Conservation (phyloP, 805 yeast genomes). For the Candida orba region DNA sequence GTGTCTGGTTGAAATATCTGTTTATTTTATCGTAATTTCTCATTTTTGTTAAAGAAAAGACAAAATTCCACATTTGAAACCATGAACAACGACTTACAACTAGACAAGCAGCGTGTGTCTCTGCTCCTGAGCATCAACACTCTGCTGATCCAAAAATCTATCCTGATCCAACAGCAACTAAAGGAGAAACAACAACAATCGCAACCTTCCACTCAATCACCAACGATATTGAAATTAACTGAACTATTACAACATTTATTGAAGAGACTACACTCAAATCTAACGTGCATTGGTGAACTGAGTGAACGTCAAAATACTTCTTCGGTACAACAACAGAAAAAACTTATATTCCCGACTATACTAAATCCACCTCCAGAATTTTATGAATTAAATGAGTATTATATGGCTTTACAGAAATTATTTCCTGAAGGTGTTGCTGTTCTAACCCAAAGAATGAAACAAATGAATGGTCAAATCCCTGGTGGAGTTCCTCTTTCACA, state of each 20-base stretch:
- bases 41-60: too few species aligned
- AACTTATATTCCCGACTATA: conserved; percentile 19
- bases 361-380: conserved; percentile 22
- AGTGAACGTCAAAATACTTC: conserved; percentile 19
- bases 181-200: conserved; percentile 11
- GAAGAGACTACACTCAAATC: conserved; percentile 23
- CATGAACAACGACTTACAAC: conserved; percentile 13
- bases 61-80: too few species aligned
- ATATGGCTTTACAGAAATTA: conserved; percentile 17
- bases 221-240: conserved; percentile 9
- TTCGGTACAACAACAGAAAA: conserved; percentile 4
- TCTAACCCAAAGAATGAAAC: conserved; percentile 7
- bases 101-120: conserved; percentile 21
- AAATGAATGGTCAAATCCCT: conserved; percentile 3
- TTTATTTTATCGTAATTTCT: too few species aligned
- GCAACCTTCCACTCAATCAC: conserved; percentile 5
- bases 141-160: conserved; percentile 19
- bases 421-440: conserved; percentile 24
- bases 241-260: conserved; percentile 18
- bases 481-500: neutral
- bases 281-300: conserved; percentile 24
- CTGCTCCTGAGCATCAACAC: conserved; percentile 21
- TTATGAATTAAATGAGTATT: conserved; percentile 20
- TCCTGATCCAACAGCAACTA: conserved; percentile 20
- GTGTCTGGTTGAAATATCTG: neutral